Base-by-base conservation (phyloP, 768 basidiomycete species). In the Candolleomyces eurysporus region DNA sequence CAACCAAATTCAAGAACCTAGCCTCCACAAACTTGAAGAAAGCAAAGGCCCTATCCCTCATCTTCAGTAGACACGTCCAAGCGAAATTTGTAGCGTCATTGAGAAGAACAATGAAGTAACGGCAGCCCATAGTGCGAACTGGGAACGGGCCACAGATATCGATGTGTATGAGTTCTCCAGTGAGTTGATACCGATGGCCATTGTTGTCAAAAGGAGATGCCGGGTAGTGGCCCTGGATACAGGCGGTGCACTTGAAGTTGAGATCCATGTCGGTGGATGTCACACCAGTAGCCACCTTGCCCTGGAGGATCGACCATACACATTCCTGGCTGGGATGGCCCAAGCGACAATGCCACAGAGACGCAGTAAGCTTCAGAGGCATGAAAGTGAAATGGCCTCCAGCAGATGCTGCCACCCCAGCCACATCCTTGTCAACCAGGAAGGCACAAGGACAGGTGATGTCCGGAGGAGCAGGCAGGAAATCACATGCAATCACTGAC, bases 141-240 rank as follows among this genome's bases (percentile, higher is more conserved):
- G 68, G 65, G 13, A 69, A 73, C 7, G 72, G 73, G 0, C 69
- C 71, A 58, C 68, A 72, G 0, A 58, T 56, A 42, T 73, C 70
- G n/a, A 68, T 63, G 19, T 74, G 73, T 0, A 73, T 46, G 1
- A 72, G 61, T 2, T 69, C 67, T 5, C 70, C 64, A 22, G 69
- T 21, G 0, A 52, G 2, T 0, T 39, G 1, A 0, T 68, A 65
- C 9, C 59, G 59, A 39, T 62, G 30, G 16, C 49, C 62, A 16
- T 62, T 52, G 46, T 43, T 43, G 42, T 11, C 11, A 5, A 43
- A 43, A 43, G 66, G 62, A 10, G 22, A 59, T 13, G 63, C 63
- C 21, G 71, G 60, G 42, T 62, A 58, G 40, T 71, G 69, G 0
- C 71, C 69, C 51, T 71, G 61, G 26, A 72, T 57, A 49, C 70